Evolutionary conservation across 148 eudicot genomes (phyloP), one percentile per base, ranked within the genome.

Genomic region (Arctostaphylos glauca): DNA sequence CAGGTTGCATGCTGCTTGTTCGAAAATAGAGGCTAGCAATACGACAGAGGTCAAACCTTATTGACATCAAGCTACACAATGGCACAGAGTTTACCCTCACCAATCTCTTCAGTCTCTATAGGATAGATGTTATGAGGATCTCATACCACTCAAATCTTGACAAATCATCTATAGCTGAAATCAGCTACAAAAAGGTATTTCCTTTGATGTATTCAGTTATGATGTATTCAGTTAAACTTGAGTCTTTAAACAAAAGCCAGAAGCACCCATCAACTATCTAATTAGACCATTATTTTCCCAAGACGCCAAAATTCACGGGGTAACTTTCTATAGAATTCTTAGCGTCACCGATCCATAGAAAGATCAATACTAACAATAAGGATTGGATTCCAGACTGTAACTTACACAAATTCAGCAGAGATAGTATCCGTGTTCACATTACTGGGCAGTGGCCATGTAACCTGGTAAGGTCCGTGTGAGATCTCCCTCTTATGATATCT

Each of bases 321-420:
- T n/a, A 53, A 74, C 52, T 18, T 76, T 44, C 21, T 21, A 23
- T 6, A 31, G 48, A 81, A 43, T 25, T 38, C 18, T 25, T 68
- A 84, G 15, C 50, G 48, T 14, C 52, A 6, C 67, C 43, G 15
- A 31, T 77, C 54, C 10, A 44, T 23, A 62, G 43, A 3, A 43
- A 49, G 55, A 23, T 15, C 59, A 5, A 52, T 15, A 25, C 8
- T 31, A 50, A 53, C 54, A 53, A 14, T 10, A 72, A 48, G 81
- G 50, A 23, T 16, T 76, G 21, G 41, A 59, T 47, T 74, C 75
- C 58, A 60, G 64, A 49, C 73, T 53, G 66, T 67, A 58, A 88
- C 98, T 89, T 90, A 94, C 98, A 88, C 87, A 82, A 94, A 86
- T 84, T 94, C 98, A 52, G 98, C 98, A 9, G 90, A 89, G 79